Conservation (phyloP, 169 alveolate species). For the Babesia bovis region DNA sequence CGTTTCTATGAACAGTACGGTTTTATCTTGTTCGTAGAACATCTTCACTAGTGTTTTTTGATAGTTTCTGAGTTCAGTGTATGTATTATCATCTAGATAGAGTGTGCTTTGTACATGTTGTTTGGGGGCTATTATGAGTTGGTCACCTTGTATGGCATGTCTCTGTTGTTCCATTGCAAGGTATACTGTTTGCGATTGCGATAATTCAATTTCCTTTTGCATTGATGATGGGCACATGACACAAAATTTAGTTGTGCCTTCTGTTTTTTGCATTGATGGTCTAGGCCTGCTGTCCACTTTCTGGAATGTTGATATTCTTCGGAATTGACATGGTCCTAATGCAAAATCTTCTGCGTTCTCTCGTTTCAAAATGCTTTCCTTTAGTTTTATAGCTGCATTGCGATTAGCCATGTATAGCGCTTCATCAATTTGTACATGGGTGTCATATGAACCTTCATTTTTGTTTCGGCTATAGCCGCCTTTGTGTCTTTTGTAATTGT, state of each 20-base stretch:
- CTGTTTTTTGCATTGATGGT: conserved; percentile 8
- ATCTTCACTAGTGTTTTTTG: conserved; percentile 64
- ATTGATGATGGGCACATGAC: background rate
- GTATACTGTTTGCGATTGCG: conserved; percentile 33
- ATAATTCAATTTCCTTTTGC: conserved; percentile 5
- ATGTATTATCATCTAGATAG: conserved; percentile 50
- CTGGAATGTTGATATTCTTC: conserved; percentile 18
- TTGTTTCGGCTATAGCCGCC: conserved; percentile 12
- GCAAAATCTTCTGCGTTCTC: conserved; percentile 8
- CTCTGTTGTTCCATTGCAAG: conserved; percentile 33
- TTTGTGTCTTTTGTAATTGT: conserved; percentile 21
- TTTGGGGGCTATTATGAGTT: conserved; percentile 43
- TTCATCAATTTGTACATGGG: conserved; percentile 26
- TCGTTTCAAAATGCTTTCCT: conserved; percentile 12
- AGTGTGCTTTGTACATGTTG: conserved; percentile 56
- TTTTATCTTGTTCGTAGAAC: conserved; percentile 51
- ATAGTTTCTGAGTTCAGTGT: conserved; percentile 64
- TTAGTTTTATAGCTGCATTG: conserved; percentile 23
- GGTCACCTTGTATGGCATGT: conserved; percentile 50
- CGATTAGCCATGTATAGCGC: conserved; percentile 39
- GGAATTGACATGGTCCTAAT: conserved; percentile 35
- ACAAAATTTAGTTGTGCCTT: background rate
- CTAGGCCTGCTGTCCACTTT: conserved; percentile 1
- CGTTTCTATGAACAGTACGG: conserved; percentile 46
- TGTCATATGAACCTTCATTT: background rate